These are phyloP conservation scores for Geotrichum carabidarum DNA, from an alignment of 1,139 yeast species.

Conservation along the genomic window DNA sequence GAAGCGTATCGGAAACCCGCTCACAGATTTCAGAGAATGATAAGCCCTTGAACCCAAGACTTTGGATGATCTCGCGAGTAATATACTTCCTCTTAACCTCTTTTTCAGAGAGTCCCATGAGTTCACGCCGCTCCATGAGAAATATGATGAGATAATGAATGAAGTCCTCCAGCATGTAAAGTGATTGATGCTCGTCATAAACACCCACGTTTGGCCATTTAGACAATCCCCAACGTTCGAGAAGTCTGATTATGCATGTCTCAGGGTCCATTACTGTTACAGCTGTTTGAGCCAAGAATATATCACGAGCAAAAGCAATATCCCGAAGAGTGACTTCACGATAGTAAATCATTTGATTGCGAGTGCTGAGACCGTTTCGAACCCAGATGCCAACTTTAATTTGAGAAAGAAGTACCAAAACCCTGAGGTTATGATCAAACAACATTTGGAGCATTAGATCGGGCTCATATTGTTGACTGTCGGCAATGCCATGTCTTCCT, in stretches of 20 bases:
- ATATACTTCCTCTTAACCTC: constrained; percentile 51
- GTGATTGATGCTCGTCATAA: constrained; percentile 36
- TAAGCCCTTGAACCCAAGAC: constrained; percentile 67
- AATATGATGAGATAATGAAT: constrained; percentile 63
- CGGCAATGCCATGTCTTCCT: not conserved
- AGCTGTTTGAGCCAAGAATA: constrained; percentile 65
- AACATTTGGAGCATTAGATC: not conserved
- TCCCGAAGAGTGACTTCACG: constrained; percentile 75
- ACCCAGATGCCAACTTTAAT: constrained; percentile 86
- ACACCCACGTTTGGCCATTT: constrained; percentile 25
- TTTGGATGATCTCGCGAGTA: constrained; percentile 68
- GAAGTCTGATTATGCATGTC: constrained; percentile 52
- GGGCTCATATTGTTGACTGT: not conserved
- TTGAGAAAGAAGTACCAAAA: constrained; percentile 69
- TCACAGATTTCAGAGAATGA: constrained; percentile 65
- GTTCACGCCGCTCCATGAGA: constrained; percentile 60
- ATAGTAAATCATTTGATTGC: constrained; percentile 74
- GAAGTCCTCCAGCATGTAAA: constrained; percentile 80
- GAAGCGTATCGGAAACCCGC: constrained; percentile 69
- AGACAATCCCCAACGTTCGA: constrained; percentile 62
- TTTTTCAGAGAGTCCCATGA: constrained; percentile 47
- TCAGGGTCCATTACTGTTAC: constrained; percentile 55
- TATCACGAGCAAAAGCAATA: constrained; percentile 70
- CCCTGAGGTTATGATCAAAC: constrained; percentile 69
- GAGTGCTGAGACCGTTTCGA: constrained; percentile 73